These are phyloP conservation scores for Acacia concinna DNA, from an alignment of 331 rosid genomes.

Conservation along the genomic window DNA sequence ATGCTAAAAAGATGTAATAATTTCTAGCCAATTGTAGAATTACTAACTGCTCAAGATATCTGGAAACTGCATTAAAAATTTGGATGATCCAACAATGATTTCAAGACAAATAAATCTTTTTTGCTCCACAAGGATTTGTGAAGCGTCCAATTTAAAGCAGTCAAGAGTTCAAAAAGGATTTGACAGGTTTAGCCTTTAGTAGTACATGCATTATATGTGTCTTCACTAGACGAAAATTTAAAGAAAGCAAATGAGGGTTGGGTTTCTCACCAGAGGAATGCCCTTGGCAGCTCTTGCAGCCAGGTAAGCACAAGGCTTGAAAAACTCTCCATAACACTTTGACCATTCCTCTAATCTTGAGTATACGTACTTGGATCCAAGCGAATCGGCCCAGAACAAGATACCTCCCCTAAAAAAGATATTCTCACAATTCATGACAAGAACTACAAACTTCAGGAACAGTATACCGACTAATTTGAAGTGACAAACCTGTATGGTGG, in stretches of 20 bases:
- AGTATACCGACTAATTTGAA: slow-evolving; percentile 6
- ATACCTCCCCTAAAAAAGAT: slow-evolving; percentile 78
- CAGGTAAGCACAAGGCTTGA: slow-evolving; percentile 85
- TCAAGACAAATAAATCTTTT: background rate
- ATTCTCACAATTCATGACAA: slow-evolving; percentile 23
- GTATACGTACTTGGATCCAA: slow-evolving; percentile 83
- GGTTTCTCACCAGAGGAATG: slow-evolving; percentile 68
- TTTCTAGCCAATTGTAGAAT: background rate
- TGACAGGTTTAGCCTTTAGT: background rate
- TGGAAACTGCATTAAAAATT: background rate
- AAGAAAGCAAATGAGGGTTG: slow-evolving; percentile 22
- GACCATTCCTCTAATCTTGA: slow-evolving; percentile 88
- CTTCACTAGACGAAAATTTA: background rate
- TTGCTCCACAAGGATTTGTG: background rate
- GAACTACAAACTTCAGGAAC: background rate
- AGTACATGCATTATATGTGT: background rate
- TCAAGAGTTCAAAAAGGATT: background rate
- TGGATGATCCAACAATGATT: background rate
- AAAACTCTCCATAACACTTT: slow-evolving; percentile 72
- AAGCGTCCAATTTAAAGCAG: background rate
- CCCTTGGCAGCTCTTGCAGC: slow-evolving; percentile 88
- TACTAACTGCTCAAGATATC: background rate
- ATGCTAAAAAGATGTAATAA: background rate
- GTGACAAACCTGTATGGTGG: slow-evolving; percentile 85
- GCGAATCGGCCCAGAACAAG: slow-evolving; percentile 90